Evolutionary conservation across 1,284 basidiomycete species (phyloP), one percentile per base, ranked within the genome.

Genomic region (Leucoagaricus sp.): DNA sequence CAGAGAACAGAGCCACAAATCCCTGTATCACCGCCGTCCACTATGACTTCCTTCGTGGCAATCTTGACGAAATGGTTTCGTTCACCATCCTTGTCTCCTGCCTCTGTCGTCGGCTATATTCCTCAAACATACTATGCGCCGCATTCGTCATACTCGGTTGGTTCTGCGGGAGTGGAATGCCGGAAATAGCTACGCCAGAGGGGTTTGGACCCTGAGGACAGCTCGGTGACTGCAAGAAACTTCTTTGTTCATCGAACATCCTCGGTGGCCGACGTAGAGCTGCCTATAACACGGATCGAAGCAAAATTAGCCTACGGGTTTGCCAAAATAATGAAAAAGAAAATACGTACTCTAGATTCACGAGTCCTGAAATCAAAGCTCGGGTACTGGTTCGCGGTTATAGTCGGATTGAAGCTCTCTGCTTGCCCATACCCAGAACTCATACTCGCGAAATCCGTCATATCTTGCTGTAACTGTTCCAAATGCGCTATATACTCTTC

Each of bases 1-100:
- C 9, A 38, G 13, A 28, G 9, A 10, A n/a, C 19, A 36, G n/a
- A 31, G 8, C 25, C 25, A 33, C n/a, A 25, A 47, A 19, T 34
- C 33, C 28, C 36, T 28, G 19, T 26, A 12, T 17, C n/a, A 33
- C 8, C 23, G 15, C 13, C 34, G 17, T 33, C 23, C 36, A 4
- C 21, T 49, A 36, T 21, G 25, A 13, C 19, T 40, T 47, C 45
- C 40, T 26, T 44, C 57, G 36, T n/a, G 55, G 44, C 15, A 52
- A 51, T 26, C 10, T 41, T 13, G 49, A 46, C 13, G 33, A 44
- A 9, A 41, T 33, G n/a, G n/a, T 57, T n/a, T 47, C 55, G 19
- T 47, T n/a, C n/a, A 10, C 33, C 12, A 21, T 33, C 40, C 47
- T 49, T 10, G 36, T 44, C 31, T 55, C 53, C 46, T 55, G 47